A percentile compares a stretch with the other conserved stretches of the same genome.
Evolutionary conservation across 352 stramenopile genomes (phyloP).

Genomic region (Blastocystis sp.): DNA sequence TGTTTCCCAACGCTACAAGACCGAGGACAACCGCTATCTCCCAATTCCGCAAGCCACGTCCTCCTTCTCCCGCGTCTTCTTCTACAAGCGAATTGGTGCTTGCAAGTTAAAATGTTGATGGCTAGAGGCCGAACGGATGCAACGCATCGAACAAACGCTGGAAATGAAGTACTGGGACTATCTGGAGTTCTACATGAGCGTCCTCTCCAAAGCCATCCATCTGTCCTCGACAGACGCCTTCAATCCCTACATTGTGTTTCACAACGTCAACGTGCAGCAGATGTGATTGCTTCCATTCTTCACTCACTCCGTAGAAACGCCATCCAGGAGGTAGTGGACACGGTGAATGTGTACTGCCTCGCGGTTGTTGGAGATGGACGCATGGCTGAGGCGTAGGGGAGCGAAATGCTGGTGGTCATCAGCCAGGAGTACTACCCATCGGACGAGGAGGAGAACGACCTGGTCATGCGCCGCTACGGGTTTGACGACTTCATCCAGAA

Average conservation of each 20-base stretch:
- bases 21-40: conserved; percentile 18
- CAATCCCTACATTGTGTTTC: conserved; percentile 41
- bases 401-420: conserved; percentile 18
- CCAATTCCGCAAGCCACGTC: conserved; percentile 9
- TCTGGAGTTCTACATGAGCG: conserved; percentile 30
- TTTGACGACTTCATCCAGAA: conserved; percentile 41
- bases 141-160: not conserved
- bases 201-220: conserved; percentile 38
- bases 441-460: conserved; percentile 10
- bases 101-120: not conserved
- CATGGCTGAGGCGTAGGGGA: not conserved
- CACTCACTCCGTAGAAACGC: not conserved
- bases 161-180: conserved; percentile 58
- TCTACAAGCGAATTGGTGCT: not conserved
- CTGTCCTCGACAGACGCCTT: not conserved
- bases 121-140: not conserved
- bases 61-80: conserved; percentile 1
- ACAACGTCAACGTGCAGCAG: conserved; percentile 2
- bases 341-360: conserved; percentile 16
- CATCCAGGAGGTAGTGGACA: conserved; percentile 35
- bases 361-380: not conserved
- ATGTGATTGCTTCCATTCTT: not conserved
- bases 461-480: not conserved
- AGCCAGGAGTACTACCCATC: not conserved
- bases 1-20: conserved; percentile 25